phyloP scores from a whole-genome alignment of 441 rosid species.

The Erodium trifolium region DNA sequence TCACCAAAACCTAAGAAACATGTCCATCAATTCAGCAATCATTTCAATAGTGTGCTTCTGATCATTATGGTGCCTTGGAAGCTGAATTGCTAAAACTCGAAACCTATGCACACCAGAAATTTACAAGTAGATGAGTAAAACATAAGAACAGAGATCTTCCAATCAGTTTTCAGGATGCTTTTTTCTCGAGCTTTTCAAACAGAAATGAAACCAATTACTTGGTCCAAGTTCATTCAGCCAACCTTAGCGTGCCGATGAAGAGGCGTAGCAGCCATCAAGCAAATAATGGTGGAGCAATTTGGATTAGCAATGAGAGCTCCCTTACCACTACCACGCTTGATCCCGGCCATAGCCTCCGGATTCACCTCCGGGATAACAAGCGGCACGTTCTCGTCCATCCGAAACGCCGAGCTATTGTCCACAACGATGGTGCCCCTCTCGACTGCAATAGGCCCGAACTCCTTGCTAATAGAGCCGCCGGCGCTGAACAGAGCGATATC shows the following conservation, averaged over 20 bases:
- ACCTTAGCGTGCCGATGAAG: constrained; percentile 83
- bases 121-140: neutral
- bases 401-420: constrained; percentile 86
- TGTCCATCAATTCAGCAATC: neutral
- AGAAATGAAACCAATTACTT: no score
- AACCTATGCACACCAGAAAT: neutral
- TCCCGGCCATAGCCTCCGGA: constrained; percentile 78
- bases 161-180: neutral
- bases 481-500: constrained; percentile 88
- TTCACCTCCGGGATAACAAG: constrained; percentile 94
- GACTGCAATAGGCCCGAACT: constrained; percentile 73
- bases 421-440: constrained; percentile 73
- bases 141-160: neutral
- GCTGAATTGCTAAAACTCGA: no score
- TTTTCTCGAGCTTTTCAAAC: no score
- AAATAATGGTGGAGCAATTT: constrained; percentile 90
- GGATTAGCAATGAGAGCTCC: constrained; percentile 95
- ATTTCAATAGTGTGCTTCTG: neutral
- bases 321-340: constrained; percentile 52
- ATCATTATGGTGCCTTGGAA: no score
- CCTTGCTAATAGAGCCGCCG: constrained; percentile 85
- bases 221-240: neutral
- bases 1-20: neutral
- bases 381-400: constrained; percentile 79
- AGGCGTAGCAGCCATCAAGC: constrained; percentile 96